A percentile compares a stretch with the other conserved stretches of the same genome.
These are phyloP conservation scores for Ceratonia siliqua DNA, from an alignment of 306 rosid genomes.

Conservation along the genomic window DNA sequence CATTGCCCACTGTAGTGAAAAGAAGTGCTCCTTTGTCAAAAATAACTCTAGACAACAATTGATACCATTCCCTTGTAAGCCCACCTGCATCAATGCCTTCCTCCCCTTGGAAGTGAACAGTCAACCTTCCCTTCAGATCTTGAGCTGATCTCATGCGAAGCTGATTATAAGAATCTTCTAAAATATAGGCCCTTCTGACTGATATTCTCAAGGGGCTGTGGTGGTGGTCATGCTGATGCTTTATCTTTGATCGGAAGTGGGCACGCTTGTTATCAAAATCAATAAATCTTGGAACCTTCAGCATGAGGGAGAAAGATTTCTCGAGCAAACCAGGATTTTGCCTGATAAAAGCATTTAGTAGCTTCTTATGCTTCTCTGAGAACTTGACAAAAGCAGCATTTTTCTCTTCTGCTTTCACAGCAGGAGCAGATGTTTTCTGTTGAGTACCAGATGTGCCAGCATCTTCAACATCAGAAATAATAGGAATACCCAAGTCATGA, in stretches of 20 bases:
- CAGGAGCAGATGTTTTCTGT: slow-evolving; percentile 60
- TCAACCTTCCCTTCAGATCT: slow-evolving; percentile 96
- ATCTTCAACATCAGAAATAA: slow-evolving; percentile 71
- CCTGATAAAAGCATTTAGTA: slow-evolving; percentile 92
- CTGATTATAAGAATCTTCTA: slow-evolving; percentile 98
- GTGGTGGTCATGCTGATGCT: slow-evolving; percentile 96
- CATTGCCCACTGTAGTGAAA: slow-evolving; percentile 98
- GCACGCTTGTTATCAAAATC: slow-evolving; percentile 98
- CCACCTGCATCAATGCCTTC: slow-evolving; percentile 99
- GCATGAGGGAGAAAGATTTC: slow-evolving; percentile 90
- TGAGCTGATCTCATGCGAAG: slow-evolving; percentile 85
- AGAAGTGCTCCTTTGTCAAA: slow-evolving; percentile 97
- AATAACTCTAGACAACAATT: slow-evolving; percentile 89
- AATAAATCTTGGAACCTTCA: slow-evolving; percentile 92
- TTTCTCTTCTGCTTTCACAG: slow-evolving; percentile 80
- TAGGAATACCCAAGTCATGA: slow-evolving; percentile 60
- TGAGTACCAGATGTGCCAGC: slow-evolving; percentile 60
- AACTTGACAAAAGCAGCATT: slow-evolving; percentile 77
- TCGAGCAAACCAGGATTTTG: slow-evolving; percentile 98
- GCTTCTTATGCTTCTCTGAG: slow-evolving; percentile 94
- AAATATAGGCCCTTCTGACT: slow-evolving; percentile 93
- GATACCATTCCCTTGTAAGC: slow-evolving; percentile 99
- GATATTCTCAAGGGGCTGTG: slow-evolving; percentile 95
- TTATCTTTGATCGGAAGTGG: slow-evolving; percentile 95
- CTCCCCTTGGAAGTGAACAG: slow-evolving; percentile 99